Evolutionary conservation across 2,329 filamentous ascomycete genomes (phyloP).

Genomic region (Fusarium newnesense): DNA sequence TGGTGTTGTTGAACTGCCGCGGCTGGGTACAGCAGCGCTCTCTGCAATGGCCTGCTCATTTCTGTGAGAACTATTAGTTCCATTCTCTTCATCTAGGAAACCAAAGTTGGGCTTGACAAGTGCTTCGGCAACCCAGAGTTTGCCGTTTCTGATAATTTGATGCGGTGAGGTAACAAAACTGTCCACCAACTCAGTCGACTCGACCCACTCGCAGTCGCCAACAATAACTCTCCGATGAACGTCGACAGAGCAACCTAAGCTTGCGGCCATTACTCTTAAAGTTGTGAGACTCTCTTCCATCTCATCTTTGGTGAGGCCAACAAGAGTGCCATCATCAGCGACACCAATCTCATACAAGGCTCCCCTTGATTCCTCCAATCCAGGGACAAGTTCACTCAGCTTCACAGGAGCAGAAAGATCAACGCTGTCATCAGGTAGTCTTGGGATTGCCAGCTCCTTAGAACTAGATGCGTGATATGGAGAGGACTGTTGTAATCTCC

Average conservation of each 20-base stretch:
- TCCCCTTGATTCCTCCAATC: constrained; percentile 91
- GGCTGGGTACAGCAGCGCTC: constrained; percentile 47
- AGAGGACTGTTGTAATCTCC: constrained; percentile 94
- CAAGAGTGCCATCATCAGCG: constrained; percentile 89
- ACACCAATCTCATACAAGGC: constrained; percentile 97
- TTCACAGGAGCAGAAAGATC: constrained; percentile 59
- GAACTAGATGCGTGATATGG: constrained; percentile 87
- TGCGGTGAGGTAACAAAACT: constrained; percentile 37
- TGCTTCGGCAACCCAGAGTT: constrained; percentile 89
- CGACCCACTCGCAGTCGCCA: constrained; percentile 82
- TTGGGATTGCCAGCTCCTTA: constrained; percentile 78
- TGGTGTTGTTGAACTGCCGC: constrained; percentile 66
- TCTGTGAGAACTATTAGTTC: neutral
- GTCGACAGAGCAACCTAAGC: constrained; percentile 86
- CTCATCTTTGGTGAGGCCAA: constrained; percentile 89
- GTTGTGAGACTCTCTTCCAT: constrained; percentile 91
- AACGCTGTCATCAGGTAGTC: constrained; percentile 72
- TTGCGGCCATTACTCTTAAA: constrained; percentile 89
- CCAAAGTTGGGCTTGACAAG: constrained; percentile 80
- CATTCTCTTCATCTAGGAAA: constrained; percentile 34
- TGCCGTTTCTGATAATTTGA: constrained; percentile 53
- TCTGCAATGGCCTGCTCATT: constrained; percentile 12
- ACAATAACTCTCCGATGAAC: constrained; percentile 85
- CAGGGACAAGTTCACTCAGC: constrained; percentile 72
- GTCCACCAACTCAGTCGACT: constrained; percentile 51